Base-by-base conservation (phyloP, 306 rosid genomes). In the Arachis stenosperma region DNA sequence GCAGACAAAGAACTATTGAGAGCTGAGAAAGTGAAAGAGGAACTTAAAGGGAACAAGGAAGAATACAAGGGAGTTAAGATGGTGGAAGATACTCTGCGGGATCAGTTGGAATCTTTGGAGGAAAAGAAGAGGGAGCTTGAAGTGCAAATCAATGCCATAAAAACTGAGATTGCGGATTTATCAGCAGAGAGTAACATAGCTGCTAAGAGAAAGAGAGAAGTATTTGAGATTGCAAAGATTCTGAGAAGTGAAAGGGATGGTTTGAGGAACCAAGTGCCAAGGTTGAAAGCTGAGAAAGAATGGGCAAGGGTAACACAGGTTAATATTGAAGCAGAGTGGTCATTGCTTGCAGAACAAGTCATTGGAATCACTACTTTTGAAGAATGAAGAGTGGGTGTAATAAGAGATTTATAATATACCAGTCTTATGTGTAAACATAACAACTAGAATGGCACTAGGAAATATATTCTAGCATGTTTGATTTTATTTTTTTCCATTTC, bases 71-170 rank as follows among this genome's bases (percentile, higher is more conserved):
- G 64, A 40, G 58, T 17, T 44, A 63, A 69, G 52, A 70, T 15
- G 55, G 30, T 41, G 0, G 84, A 70, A 17, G 48, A 62, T 3
- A 46, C 13, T 9, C 54, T 75, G 51, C 14, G 61, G 11, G 36
- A 15, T 48, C n/a, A 48, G 60, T 58, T 80, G 74, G 74, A 12
- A 0, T 3, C 7, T 43, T 58, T 75, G 52, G 52, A 55, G 2
- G 70, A 69, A 56, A 47, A 55, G 50, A 80, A 75, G 74, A 75
- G 74, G 47, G 53, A 56, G 6, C 81, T 81, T 8, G 81, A 81
- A 70, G 77, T 63, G 59, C 30, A 75, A 75, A 64, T 81, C 14
- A 75, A 57, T 64, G 77, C 70, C 46, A 51, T 75, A 7, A 75
- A 65, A 56, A 44, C 54, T 48, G 74, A 75, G 59, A 69, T 80